These are phyloP conservation scores for Ganoderma sinense DNA, from an alignment of 1,284 basidiomycete genomes.

Conservation along the genomic window DNA sequence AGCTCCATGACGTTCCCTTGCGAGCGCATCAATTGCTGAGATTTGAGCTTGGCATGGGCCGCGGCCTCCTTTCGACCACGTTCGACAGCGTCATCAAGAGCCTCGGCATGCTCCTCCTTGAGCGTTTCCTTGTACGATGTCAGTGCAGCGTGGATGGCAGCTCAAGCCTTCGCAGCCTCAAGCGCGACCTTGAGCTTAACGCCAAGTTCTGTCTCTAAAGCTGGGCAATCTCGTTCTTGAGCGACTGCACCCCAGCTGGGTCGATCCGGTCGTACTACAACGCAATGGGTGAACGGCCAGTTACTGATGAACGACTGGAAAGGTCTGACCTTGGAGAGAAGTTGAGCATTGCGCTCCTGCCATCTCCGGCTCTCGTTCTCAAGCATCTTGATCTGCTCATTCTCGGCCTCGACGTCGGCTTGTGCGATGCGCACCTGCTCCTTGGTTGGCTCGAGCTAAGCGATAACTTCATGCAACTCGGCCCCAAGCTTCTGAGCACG, in stretches of 20 bases:
- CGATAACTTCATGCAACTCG: constrained; percentile 65
- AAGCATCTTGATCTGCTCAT: constrained; percentile 73
- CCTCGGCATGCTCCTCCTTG: constrained; percentile 53
- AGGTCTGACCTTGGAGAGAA: constrained; percentile 74
- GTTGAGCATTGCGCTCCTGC: constrained; percentile 85
- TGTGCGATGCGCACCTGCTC: constrained; percentile 73
- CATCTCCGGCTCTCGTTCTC: constrained; percentile 85
- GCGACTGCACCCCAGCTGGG: constrained; percentile 83
- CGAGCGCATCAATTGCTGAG: constrained; percentile 64
- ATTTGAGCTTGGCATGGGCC: constrained; percentile 72
- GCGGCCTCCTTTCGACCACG: constrained; percentile 67
- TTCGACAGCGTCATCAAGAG: constrained; percentile 70
- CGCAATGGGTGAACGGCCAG: neutral
- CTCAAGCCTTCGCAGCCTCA: constrained; percentile 46
- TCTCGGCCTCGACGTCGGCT: constrained; percentile 79
- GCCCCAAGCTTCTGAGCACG: constrained; percentile 71
- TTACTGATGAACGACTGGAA: neutral
- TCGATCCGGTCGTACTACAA: constrained; percentile 86
- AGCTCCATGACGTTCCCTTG: constrained; percentile 70
- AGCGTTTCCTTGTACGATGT: constrained; percentile 56
- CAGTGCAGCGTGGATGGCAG: constrained; percentile 58
- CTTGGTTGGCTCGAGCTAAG: constrained; percentile 79
- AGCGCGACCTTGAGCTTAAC: constrained; percentile 61
- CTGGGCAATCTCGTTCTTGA: constrained; percentile 76
- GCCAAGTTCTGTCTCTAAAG: constrained; percentile 55